Percentiles rank a stretch among this genome's conserved stretches.
phyloP scores from a whole-genome alignment of 2,329 filamentous ascomycete species.

The Alternaria sp. region DNA sequence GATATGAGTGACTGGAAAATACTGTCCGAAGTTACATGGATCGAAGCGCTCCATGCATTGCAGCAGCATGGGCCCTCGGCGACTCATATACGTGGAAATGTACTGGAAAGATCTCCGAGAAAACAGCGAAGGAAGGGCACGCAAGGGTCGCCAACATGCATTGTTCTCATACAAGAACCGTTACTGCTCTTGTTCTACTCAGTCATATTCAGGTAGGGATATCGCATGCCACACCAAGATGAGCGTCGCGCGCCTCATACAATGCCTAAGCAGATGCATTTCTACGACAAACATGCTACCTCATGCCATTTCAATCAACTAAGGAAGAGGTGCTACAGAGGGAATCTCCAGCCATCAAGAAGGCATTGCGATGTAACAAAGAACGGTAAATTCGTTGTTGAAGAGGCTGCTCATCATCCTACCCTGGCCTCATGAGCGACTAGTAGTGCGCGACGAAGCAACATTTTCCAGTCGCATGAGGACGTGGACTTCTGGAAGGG shows the following conservation, averaged over 20 bases:
- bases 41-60: not conserved
- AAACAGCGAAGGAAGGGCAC: not conserved
- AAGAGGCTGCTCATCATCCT: not conserved
- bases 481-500: not conserved
- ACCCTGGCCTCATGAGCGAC: not conserved
- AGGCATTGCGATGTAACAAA: not conserved
- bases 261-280: not conserved
- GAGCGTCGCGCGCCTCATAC: not conserved
- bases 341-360: not conserved
- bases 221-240: not conserved
- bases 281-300: not conserved
- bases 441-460: not conserved
- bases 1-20: not conserved
- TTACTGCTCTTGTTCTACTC: not conserved
- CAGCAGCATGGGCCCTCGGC: not conserved
- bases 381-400: fast-evolving
- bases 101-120: not conserved
- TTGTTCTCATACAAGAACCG: not conserved
- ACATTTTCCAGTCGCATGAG: not conserved
- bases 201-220: not conserved
- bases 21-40: not conserved
- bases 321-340: not conserved
- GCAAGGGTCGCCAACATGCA: not conserved
- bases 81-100: not conserved
- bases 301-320: not conserved